phyloP scores from a whole-genome alignment of 768 basidiomycete genomes.

The Cystofilobasidium ferigula region DNA sequence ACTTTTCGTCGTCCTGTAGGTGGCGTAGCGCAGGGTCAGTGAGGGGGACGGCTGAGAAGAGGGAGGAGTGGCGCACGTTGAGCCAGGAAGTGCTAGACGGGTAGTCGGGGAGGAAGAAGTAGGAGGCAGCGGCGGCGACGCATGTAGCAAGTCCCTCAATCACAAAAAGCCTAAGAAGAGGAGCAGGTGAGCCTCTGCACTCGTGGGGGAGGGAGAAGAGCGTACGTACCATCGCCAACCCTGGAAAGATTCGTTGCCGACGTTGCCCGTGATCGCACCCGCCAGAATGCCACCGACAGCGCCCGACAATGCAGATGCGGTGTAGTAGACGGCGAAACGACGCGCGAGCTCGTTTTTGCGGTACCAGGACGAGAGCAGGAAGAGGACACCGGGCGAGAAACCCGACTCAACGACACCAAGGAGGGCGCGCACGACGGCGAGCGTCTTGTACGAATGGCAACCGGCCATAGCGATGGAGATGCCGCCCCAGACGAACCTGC shows the following conservation, averaged over 20 bases:
- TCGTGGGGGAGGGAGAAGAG: background rate
- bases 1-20: slow-evolving; percentile 15
- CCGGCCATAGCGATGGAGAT: slow-evolving; percentile 36
- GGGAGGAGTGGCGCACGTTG: no score
- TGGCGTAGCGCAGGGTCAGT: no score
- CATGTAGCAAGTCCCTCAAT: slow-evolving; percentile 36
- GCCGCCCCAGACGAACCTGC: slow-evolving; percentile 34
- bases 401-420: slow-evolving; percentile 33
- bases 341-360: slow-evolving; percentile 30
- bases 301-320: slow-evolving; percentile 30
- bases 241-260: slow-evolving; percentile 28
- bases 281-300: slow-evolving; percentile 38
- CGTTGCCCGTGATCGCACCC: slow-evolving; percentile 28
- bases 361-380: slow-evolving; percentile 32
- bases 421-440: slow-evolving; percentile 32
- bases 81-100: slow-evolving; percentile 35
- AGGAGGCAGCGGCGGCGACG: slow-evolving; percentile 29
- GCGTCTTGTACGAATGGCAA: slow-evolving; percentile 30
- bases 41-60: no score
- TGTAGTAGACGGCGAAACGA: slow-evolving; percentile 28
- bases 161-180: slow-evolving; percentile 33
- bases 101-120: slow-evolving; percentile 36
- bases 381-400: slow-evolving; percentile 33
- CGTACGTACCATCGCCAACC: slow-evolving; percentile 35
- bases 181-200: background rate